Conservation (phyloP, 208 protist species). For the Trichomonas gallinae region DNA sequence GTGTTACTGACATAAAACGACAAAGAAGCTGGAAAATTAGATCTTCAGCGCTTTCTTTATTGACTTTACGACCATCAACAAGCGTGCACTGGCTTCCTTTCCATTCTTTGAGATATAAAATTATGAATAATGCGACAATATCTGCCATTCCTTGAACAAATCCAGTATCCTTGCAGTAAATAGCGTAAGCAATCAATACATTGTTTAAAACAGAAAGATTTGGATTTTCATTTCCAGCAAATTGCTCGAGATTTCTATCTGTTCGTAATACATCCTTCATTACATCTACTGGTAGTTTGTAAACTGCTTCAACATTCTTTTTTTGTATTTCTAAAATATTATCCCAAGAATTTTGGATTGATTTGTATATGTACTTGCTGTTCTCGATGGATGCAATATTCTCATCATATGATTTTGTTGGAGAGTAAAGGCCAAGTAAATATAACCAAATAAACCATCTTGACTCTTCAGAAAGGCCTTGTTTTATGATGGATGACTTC, state of each 20-base stretch:
- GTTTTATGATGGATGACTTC: background rate
- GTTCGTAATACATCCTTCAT: background rate
- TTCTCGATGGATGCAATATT: background rate
- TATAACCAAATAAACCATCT: background rate
- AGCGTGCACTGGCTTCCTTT: background rate
- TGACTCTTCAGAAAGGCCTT: background rate
- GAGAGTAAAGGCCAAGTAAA: background rate
- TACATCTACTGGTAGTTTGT: background rate
- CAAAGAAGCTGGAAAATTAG: background rate
- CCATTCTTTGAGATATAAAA: background rate
- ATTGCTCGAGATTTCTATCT: background rate
- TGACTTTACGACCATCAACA: background rate
- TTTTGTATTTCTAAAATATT: background rate
- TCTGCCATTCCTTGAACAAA: slow-evolving; percentile 12
- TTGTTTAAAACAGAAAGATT: background rate
- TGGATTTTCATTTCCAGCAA: background rate
- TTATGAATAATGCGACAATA: background rate
- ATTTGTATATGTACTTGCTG: background rate
- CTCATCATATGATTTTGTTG: background rate
- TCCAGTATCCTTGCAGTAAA: background rate
- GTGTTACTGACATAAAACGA: background rate
- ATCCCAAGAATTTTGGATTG: background rate
- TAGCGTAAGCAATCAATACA: background rate
- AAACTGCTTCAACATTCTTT: background rate
- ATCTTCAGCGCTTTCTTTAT: background rate